These are phyloP conservation scores for Neofusicoccum sp. DNA, from an alignment of 2,329 filamentous ascomycete species.

Conservation along the genomic window DNA sequence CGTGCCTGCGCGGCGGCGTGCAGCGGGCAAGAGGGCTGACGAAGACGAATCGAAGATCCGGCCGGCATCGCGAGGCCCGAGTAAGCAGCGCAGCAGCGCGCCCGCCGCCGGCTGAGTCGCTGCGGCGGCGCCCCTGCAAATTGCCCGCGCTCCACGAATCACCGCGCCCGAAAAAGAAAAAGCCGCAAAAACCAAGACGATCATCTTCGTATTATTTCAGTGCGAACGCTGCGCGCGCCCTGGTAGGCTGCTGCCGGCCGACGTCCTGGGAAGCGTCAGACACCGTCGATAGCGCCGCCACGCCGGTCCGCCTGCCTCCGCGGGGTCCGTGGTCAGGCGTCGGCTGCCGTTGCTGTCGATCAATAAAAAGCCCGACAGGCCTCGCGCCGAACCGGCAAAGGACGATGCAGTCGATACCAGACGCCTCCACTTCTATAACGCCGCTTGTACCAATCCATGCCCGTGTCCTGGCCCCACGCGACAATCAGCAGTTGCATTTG, in stretches of 20 bases:
- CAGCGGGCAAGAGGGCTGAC: constrained; percentile 15
- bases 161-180: constrained; percentile 21
- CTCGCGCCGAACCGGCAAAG: constrained; percentile 14
- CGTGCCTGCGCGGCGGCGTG: constrained; percentile 19
- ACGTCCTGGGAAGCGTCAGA: constrained; percentile 17
- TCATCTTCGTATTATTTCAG: constrained; percentile 21
- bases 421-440: constrained; percentile 18
- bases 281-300: constrained; percentile 17
- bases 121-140: constrained; percentile 16
- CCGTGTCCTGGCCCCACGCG: constrained; percentile 13
- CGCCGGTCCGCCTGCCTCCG: constrained; percentile 7
- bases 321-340: constrained; percentile 19
- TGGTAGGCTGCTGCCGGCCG: constrained; percentile 9
- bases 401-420: constrained; percentile 18
- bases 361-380: constrained; percentile 21
- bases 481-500: constrained; percentile 20
- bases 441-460: constrained; percentile 10
- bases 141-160: constrained; percentile 16
- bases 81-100: constrained; percentile 18
- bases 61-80: not conserved
- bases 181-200: constrained; percentile 20
- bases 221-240: not conserved
- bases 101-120: constrained; percentile 18
- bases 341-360: constrained; percentile 18
- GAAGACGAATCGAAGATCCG: constrained; percentile 22